These are phyloP conservation scores for Xerophyta viscosa DNA, from an alignment of 106 monocot genomes.

Conservation along the genomic window DNA sequence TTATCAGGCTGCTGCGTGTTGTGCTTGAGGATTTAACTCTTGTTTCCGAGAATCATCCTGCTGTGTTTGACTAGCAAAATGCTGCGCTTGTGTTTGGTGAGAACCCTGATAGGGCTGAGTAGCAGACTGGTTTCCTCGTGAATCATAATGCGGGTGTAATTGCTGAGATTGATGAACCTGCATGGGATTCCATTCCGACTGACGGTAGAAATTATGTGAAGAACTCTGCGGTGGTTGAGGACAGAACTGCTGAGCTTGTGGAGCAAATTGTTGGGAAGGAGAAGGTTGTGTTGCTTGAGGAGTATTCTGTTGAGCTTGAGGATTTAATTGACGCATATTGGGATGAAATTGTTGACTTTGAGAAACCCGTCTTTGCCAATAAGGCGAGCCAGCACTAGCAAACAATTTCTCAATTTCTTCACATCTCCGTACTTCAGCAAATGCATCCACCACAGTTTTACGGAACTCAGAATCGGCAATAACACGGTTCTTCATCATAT, in stretches of 20 bases:
- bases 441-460: slow-evolving; percentile 29
- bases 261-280: no score
- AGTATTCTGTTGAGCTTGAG: no score
- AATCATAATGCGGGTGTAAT: background rate
- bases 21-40: slow-evolving; percentile 5
- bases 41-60: background rate
- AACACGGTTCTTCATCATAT: slow-evolving; percentile 45
- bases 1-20: slow-evolving; percentile 5
- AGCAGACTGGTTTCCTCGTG: background rate
- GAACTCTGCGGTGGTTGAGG: no score
- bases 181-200: no score
- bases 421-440: slow-evolving; percentile 38
- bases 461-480: slow-evolving; percentile 24
- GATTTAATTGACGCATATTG: background rate
- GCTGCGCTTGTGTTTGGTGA: background rate
- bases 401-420: slow-evolving; percentile 40
- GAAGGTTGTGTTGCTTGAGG: no score
- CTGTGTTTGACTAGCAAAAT: background rate
- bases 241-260: no score
- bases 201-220: no score
- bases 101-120: background rate
- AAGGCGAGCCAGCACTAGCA: background rate
- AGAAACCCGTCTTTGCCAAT: background rate
- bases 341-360: background rate
- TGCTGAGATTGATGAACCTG: background rate